Conservation (phyloP, 768 basidiomycete species). For the Hypsizygus marmoreus region DNA sequence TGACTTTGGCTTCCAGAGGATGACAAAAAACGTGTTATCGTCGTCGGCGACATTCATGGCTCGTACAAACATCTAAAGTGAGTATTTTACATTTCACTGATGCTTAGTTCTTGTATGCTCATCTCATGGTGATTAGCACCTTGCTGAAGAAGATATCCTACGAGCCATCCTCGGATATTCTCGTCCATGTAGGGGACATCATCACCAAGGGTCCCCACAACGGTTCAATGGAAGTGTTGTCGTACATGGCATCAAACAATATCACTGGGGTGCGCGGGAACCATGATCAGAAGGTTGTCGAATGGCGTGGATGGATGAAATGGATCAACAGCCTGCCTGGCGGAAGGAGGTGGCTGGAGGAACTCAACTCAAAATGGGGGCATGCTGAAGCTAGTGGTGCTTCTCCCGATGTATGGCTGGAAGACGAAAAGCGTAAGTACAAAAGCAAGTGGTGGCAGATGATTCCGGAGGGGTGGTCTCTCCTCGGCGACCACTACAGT, state of each 20-base stretch:
- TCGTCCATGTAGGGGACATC: constrained; percentile 87
- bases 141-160: constrained; percentile 68
- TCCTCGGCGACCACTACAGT: constrained; percentile 76
- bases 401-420: constrained; percentile 44
- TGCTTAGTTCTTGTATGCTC: constrained; percentile 3
- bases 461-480: constrained; percentile 70
- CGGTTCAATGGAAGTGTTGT: constrained; percentile 63
- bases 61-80: constrained; percentile 71
- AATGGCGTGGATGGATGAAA: constrained; percentile 86
- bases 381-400: constrained; percentile 29
- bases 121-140: constrained; percentile 40
- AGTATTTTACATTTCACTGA: constrained; percentile 22
- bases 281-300: constrained; percentile 88
- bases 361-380: constrained; percentile 48
- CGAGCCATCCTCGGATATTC: constrained; percentile 56
- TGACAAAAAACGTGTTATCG: constrained; percentile 57
- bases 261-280: constrained; percentile 89
- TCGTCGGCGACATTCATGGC: constrained; percentile 90
- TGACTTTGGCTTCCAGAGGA: constrained; percentile 40
- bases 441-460: constrained; percentile 45
- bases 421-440: constrained; percentile 27
- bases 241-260: constrained; percentile 62
- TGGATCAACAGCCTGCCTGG: constrained; percentile 62
- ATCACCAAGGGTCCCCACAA: constrained; percentile 65
- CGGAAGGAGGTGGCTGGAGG: constrained; percentile 56